Base-by-base conservation (phyloP, 257 asterid species). In the Lantana camara region DNA sequence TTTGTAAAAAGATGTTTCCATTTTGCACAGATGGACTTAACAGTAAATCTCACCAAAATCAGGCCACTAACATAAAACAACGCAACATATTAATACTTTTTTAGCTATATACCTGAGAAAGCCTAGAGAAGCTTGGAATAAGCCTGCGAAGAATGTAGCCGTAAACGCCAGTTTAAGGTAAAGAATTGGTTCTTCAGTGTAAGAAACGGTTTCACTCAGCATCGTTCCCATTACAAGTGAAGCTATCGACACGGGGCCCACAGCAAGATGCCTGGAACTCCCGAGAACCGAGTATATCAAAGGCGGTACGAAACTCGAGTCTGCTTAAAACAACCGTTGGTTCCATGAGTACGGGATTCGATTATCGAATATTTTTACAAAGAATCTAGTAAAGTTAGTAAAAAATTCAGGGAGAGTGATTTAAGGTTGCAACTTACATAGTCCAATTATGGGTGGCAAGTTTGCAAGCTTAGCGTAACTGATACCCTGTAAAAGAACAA, bases 191-290 rank as follows among this genome's bases (percentile, higher is more conserved):
- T 92, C 71, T 0, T 82, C 75, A 14, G 47, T 63, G 44, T 56
- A 75, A 3, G 96, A 74, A 74, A 89, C 89, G 0, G 65, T 74
- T 66, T 89, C 93, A 38, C 72, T 85, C 4, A 92, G 85, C 98
- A 92, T 92, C 22, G 96, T 84, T 22, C 96, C 98, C 98, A 89
- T 89, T 0, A 92, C 96, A 17, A 92, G 95, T 46, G 98, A 92
- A 27, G 96, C 96, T 68, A 92, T 89, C 3, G 96, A 89, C 17
- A 89, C 96, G 0, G 98, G 95, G 8, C 98, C 98, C 12, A 92
- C 96, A 0, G 95, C 98, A 1, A 92, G 80, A 77, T 92, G 96
- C 32, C 80, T 80, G 1, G 98, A 92, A 69, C 98, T 89, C 63
- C 98, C 96, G 9, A 92, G 94, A 48, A 89, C 78, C 1, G 98